These are phyloP conservation scores for Lachnellula cervina DNA, from an alignment of 2,329 filamentous ascomycete species.

Conservation along the genomic window DNA sequence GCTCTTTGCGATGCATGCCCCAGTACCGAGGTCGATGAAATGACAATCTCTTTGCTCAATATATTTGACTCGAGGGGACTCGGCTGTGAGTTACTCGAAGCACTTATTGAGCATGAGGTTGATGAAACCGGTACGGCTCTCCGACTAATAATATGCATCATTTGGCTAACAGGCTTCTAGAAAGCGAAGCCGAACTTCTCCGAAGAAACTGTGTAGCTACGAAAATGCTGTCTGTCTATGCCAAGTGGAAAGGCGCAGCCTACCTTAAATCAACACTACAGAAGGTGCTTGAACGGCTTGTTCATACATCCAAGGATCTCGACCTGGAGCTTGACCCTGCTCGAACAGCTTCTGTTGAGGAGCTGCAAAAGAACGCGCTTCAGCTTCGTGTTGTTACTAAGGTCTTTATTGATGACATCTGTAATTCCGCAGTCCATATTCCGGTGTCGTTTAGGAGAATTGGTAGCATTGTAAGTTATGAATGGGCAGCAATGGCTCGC, in stretches of 20 bases:
- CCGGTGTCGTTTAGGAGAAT: slow-evolving; percentile 62
- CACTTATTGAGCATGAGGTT: slow-evolving; percentile 63
- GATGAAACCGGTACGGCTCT: slow-evolving; percentile 52
- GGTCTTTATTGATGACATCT: slow-evolving; percentile 68
- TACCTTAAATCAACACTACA: slow-evolving; percentile 62
- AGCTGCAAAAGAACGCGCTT: slow-evolving; percentile 60
- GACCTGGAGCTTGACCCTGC: slow-evolving; percentile 64
- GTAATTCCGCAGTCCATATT: slow-evolving; percentile 55
- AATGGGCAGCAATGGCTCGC: no score
- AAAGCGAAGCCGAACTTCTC: slow-evolving; percentile 63
- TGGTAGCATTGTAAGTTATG: slow-evolving; percentile 54
- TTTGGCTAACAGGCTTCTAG: slow-evolving; percentile 30
- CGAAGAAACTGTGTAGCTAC: slow-evolving; percentile 67
- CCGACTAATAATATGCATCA: not conserved
- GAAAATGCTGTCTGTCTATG: slow-evolving; percentile 67
- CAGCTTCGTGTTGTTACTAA: slow-evolving; percentile 64
- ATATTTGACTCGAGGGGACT: slow-evolving; percentile 64
- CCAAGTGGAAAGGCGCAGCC: slow-evolving; percentile 63
- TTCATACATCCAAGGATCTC: slow-evolving; percentile 61
- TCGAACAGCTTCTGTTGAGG: slow-evolving; percentile 54
- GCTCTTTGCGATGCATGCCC: slow-evolving; percentile 63
- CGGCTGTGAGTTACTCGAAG: slow-evolving; percentile 59
- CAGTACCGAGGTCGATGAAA: slow-evolving; percentile 63
- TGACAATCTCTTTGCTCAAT: slow-evolving; percentile 62
- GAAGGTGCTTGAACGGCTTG: slow-evolving; percentile 61